Percentiles rank a stretch among this genome's conserved stretches.
Conservation (phyloP, 371 early-diverging fungal genomes). For the Neoconidiobolus thromboides region DNA sequence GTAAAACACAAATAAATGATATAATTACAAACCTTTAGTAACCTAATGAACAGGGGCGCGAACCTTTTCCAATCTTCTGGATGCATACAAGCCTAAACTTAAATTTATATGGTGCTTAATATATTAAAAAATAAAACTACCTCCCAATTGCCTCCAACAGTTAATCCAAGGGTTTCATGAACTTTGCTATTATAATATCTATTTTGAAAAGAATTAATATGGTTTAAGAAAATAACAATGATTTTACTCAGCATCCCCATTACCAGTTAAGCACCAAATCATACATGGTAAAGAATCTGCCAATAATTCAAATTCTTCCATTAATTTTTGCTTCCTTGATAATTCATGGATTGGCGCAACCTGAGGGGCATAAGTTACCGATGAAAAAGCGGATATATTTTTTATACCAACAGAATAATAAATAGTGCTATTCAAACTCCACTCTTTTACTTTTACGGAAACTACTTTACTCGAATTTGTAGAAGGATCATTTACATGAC, state of each 20-base stretch:
- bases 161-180: neutral
- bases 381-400: no score
- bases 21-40: neutral
- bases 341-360: no score
- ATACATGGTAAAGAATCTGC: conserved; percentile 5
- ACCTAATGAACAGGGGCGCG: neutral
- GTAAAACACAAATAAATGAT: neutral
- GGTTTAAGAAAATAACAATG: neutral
- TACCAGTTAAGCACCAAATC: neutral
- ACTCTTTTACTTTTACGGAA: no score
- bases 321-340: conserved; percentile 1
- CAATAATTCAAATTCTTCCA: conserved; percentile 7
- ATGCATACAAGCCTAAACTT: neutral
- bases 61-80: neutral
- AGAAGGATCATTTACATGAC: no score
- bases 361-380: no score
- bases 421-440: no score
- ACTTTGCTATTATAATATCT: neutral
- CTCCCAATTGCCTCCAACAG: neutral
- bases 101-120: neutral
- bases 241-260: neutral
- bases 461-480: no score
- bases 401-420: no score
- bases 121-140: neutral
- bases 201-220: neutral